phyloP scores from a whole-genome alignment of 2,329 filamentous ascomycete species.

The Sclerotinia subarctica region DNA sequence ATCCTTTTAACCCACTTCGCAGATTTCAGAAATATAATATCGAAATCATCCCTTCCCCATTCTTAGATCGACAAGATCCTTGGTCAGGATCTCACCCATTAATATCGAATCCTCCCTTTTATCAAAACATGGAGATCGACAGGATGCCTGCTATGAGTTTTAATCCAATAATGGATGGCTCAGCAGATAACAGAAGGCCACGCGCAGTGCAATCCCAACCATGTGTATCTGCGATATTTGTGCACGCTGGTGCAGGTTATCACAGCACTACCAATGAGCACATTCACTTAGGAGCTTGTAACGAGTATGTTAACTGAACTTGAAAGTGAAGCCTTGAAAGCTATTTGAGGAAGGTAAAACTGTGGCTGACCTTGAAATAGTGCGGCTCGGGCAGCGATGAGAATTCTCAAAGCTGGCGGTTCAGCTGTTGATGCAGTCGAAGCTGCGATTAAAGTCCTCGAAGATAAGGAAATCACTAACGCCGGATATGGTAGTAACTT shows the following conservation, averaged over 20 bases:
- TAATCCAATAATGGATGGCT: conserved; percentile 33
- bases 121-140: background rate
- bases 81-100: conserved; percentile 17
- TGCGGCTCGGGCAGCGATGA: conserved; percentile 81
- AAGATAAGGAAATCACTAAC: conserved; percentile 95
- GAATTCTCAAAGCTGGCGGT: conserved; percentile 71
- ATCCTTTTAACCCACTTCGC: conserved; percentile 25
- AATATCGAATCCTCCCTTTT: background rate
- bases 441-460: conserved; percentile 79
- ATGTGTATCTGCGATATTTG: conserved; percentile 72
- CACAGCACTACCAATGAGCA: conserved; percentile 85
- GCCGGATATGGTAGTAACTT: conserved; percentile 95
- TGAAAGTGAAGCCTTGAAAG: background rate
- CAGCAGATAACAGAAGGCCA: conserved; percentile 29
- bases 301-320: conserved; percentile 61
- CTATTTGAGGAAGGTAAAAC: conserved; percentile 24
- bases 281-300: conserved; percentile 80
- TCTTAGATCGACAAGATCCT: conserved; percentile 18
- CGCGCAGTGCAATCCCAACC: conserved; percentile 20
- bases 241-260: conserved; percentile 93
- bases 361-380: conserved; percentile 45
- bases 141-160: conserved; percentile 11
- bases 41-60: conserved; percentile 24
- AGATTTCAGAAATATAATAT: conserved; percentile 21
- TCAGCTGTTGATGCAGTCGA: conserved; percentile 86